These are phyloP conservation scores for Bolboschoenus planiculmis DNA, from an alignment of 176 grass and related monocot genomes.

Conservation along the genomic window DNA sequence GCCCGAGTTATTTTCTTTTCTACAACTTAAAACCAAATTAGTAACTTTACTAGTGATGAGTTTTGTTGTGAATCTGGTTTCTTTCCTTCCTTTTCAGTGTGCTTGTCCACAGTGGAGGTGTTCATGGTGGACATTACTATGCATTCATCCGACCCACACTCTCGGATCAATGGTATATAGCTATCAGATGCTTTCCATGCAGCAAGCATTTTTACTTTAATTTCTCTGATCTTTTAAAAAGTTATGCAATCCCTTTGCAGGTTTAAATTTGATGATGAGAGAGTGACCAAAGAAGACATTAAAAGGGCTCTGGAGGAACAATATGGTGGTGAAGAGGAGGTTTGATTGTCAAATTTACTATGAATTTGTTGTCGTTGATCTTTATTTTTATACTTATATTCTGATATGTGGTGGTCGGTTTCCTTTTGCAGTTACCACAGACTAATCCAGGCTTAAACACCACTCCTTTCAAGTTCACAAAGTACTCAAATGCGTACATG, in stretches of 20 bases:
- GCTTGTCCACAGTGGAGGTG: constrained; percentile 94
- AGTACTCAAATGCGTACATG: constrained; percentile 99
- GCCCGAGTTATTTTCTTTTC: not conserved
- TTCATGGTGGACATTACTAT: constrained; percentile 98
- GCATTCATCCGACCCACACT: constrained; percentile 95
- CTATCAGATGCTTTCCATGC: not conserved
- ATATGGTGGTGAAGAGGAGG: constrained; percentile 99
- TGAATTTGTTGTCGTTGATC: not conserved
- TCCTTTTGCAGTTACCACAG: constrained; percentile 67
- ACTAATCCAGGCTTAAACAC: constrained; percentile 97
- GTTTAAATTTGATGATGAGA: constrained; percentile 99
- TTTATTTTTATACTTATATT: constrained; percentile 11
- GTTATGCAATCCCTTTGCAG: constrained; percentile 28
- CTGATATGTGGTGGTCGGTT: constrained; percentile 11
- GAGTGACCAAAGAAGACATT: constrained; percentile 93
- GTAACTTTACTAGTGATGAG: not conserved
- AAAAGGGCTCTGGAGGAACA: constrained; percentile 95
- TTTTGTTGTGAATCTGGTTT: not conserved
- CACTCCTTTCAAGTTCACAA: constrained; percentile 97
- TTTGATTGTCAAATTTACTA: constrained; percentile 25
- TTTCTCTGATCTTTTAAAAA: not conserved
- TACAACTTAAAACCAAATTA: not conserved
- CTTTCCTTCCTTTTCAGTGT: constrained; percentile 50
- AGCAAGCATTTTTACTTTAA: not conserved
- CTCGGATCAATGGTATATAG: constrained; percentile 74